Evolutionary conservation across 129 eudicot genomes (phyloP).

Genomic region (Cynara cardunculus): DNA sequence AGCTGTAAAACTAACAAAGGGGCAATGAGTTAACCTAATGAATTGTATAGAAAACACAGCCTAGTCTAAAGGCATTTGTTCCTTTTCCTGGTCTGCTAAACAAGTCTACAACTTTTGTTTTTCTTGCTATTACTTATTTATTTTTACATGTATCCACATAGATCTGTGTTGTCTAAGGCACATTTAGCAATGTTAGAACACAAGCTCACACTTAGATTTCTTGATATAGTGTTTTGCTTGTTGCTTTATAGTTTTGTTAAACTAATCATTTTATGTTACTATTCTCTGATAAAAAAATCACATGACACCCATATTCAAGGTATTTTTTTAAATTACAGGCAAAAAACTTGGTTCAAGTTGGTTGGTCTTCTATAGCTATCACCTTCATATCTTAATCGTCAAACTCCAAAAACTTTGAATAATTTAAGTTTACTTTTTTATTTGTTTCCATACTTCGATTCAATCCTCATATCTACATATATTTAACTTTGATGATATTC

Average conservation of each 20-base stretch:
- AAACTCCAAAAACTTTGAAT: no score
- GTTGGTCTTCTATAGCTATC: no score
- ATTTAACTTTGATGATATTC: slow-evolving; percentile 33
- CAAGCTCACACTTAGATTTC: slow-evolving; percentile 11
- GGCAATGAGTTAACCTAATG: no score
- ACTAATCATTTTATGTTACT: slow-evolving; percentile 20
- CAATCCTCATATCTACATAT: slow-evolving; percentile 20
- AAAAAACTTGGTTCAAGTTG: slow-evolving; percentile 13
- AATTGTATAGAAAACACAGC: slow-evolving; percentile 31
- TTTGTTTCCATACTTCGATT: no score
- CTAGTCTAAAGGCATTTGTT: slow-evolving; percentile 35
- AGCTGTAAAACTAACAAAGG: background rate
- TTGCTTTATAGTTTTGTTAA: slow-evolving; percentile 43
- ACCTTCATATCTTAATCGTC: no score
- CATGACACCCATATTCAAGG: slow-evolving; percentile 39
- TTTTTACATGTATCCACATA: slow-evolving; percentile 2
- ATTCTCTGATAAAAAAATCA: background rate
- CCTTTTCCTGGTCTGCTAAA: slow-evolving; percentile 53
- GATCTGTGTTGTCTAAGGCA: slow-evolving; percentile 29
- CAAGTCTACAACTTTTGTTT: slow-evolving; percentile 49
- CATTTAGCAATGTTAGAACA: slow-evolving; percentile 51
- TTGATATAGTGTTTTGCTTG: slow-evolving; percentile 39
- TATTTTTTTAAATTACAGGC: slow-evolving; percentile 25
- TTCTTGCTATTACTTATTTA: slow-evolving; percentile 16
- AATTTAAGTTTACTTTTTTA: no score